Evolutionary conservation across 148 eudicot species (phyloP), one percentile per base, ranked within the genome.

Genomic region (Camellia granthamiana): DNA sequence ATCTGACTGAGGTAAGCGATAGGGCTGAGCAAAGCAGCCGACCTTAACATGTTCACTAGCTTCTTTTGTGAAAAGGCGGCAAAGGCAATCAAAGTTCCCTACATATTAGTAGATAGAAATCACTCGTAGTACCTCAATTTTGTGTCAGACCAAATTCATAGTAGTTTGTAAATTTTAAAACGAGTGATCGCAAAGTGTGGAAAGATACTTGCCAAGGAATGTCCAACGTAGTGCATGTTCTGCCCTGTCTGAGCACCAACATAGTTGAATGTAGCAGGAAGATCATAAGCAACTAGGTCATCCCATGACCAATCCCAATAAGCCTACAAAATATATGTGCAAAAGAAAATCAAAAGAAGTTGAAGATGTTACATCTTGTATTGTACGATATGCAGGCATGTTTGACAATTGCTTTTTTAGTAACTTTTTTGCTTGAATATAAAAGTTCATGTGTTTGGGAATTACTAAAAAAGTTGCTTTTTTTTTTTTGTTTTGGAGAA

Each of bases 271-370:
- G 83, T 62, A 15, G 97, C 88, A 1, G 94, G 92, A 69, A 92
- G 79, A 74, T 92, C 97, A 72, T 88, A 82, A 11, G 90, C 84
- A 0, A 80, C 91, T 76, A 92, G 66, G 72, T 92, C 97, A 70
- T 92, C 97, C 94, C 92, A 92, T 15, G 94, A 87, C 97, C 97
- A 92, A 69, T 92, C 80, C 97, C 92, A 92, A 82, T 88, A 92
- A 14, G 85, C 91, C 97, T 92, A 69, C n/a, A 44, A 75, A 10
- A 19, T 16, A 42, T 21, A 56, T 46, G 2, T 14, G 2, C 56
- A 11, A 18, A 19, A 13, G 18, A 8, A 38, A 9, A 72, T 47
- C 5, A 47, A 74, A 73, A 13, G 15, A 19, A 6, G 23, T 56
- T 5, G 21, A 38, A 63, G 62, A 8, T 14, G 7, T 2, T 19